A percentile compares a stretch with the other conserved stretches of the same genome.
Conservation (phyloP, 2,329 filamentous ascomycete genomes). For the Venturia nashicola region DNA sequence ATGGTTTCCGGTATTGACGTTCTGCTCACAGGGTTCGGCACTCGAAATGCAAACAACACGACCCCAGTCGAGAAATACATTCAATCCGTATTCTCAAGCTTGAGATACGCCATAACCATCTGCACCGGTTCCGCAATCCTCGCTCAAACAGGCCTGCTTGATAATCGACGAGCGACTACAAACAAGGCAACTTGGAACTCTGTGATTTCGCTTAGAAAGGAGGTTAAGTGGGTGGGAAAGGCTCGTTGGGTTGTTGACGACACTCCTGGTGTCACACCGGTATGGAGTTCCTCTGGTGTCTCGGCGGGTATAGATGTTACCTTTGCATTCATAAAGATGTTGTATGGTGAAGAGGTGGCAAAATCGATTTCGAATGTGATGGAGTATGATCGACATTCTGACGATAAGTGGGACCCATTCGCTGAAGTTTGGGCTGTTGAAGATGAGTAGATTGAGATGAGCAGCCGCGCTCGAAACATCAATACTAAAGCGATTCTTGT, state of each 20-base stretch:
- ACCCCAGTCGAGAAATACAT: conserved; percentile 35
- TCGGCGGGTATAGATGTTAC: conserved; percentile 37
- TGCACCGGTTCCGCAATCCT: conserved; percentile 53
- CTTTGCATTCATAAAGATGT: neutral
- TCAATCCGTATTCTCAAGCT: conserved; percentile 28
- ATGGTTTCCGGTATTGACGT: too few relatives aligned
- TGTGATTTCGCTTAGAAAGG: conserved; percentile 34
- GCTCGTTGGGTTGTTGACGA: conserved; percentile 55
- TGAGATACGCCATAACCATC: conserved; percentile 49
- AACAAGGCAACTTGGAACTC: conserved; percentile 49
- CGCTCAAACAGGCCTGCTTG: conserved; percentile 45
- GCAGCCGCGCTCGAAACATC: neutral
- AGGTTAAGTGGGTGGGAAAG: conserved; percentile 46
- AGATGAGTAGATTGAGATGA: neutral
- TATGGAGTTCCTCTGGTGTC: conserved; percentile 55
- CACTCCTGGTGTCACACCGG: conserved; percentile 24
- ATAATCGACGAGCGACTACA: conserved; percentile 50
- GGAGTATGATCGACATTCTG: neutral
- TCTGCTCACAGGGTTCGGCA: too few relatives aligned
- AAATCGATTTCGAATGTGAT: neutral
- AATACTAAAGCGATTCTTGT: neutral
- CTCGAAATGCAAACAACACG: conserved; percentile 29
- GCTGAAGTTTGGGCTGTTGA: too few relatives aligned
- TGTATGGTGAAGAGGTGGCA: neutral
- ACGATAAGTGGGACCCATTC: neutral